Percentiles rank a stretch among this genome's conserved stretches.
These are phyloP conservation scores for Tuber borchii DNA, from an alignment of 495 filamentous ascomycete species.

Conservation along the genomic window DNA sequence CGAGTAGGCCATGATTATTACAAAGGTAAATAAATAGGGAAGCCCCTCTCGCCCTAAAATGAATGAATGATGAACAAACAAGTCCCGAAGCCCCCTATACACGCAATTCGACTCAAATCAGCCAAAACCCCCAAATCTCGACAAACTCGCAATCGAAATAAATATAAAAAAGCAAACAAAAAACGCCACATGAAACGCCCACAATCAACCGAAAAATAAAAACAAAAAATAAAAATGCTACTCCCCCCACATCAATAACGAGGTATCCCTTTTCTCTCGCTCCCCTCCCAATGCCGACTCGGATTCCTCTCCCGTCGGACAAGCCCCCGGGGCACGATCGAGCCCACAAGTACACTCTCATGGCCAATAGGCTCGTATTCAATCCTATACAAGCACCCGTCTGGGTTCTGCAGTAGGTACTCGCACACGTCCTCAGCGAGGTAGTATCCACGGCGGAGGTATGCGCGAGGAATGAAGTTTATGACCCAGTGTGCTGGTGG, in stretches of 20 bases:
- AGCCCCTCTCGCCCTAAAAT: neutral
- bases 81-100: neutral
- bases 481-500: conserved; percentile 41
- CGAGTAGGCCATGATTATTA: neutral
- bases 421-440: conserved; percentile 38
- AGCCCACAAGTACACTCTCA: conserved; percentile 33
- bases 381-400: conserved; percentile 34
- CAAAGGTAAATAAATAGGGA: neutral
- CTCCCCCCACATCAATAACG: conserved; percentile 1
- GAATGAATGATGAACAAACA: conserved; percentile 8
- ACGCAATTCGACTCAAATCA: neutral
- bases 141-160: conserved; percentile 10
- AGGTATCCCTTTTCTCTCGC: conserved; percentile 9
- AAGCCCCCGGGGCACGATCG: conserved; percentile 17
- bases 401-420: conserved; percentile 31
- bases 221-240: neutral
- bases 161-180: conserved; percentile 13
- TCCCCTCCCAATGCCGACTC: conserved; percentile 29
- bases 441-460: conserved; percentile 37
- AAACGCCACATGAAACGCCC: conserved; percentile 14
- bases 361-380: conserved; percentile 42
- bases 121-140: conserved; percentile 7
- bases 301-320: conserved; percentile 18
- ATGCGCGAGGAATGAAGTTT: conserved; percentile 41
- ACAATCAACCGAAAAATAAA: neutral